Base-by-base conservation (phyloP, 306 rosid species). In the Cicer cuneatum region DNA sequence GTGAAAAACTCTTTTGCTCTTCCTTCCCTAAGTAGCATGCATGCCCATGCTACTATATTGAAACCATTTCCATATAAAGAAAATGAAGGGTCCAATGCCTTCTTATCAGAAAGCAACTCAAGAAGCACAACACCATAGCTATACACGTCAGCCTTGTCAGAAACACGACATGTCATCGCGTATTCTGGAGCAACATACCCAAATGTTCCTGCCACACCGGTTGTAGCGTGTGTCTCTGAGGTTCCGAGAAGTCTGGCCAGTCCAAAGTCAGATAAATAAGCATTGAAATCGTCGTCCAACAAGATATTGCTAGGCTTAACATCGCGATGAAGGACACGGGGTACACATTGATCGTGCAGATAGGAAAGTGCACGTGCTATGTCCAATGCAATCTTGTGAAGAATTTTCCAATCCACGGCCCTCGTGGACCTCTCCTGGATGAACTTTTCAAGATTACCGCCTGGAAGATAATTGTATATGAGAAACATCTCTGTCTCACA, bases 61-160 rank as follows among this genome's bases (percentile, higher is more conserved):
- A 93, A 93, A 29, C 98, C 98, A 66, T 93, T 91, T 40, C 98
- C 97, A 40, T 81, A 93, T 0, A 91, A 75, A 21, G 96, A 93
- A 72, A 93, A 93, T 2, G 98, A 93, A 46, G 97, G 98, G 79
- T 93, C 98, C 70, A 93, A 72, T 10, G 93, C 96, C 78, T 93
- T 93, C 87, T 93, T 93, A 83, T 93, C 98, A 0, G 98, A 93
- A 24, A 93, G 93, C 41, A 93, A 77, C 83, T 93, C 98, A 0
- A 93, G 88, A 71, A 93, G 98, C 72, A 93, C 98, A 62, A 93
- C 98, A n/a, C 98, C 98, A 11, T 93, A 93, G 80, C 98, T 93
- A 57, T 93, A 93, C 80, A 93, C 98, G 48, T 93, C 98, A 11
- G 97, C 96, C 79, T 93, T 93, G 3, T 93, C 98, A 1, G 98